Evolutionary conservation across 2,329 filamentous ascomycete species (phyloP), one percentile per base, ranked within the genome.

Genomic region (Colletotrichum sp.): DNA sequence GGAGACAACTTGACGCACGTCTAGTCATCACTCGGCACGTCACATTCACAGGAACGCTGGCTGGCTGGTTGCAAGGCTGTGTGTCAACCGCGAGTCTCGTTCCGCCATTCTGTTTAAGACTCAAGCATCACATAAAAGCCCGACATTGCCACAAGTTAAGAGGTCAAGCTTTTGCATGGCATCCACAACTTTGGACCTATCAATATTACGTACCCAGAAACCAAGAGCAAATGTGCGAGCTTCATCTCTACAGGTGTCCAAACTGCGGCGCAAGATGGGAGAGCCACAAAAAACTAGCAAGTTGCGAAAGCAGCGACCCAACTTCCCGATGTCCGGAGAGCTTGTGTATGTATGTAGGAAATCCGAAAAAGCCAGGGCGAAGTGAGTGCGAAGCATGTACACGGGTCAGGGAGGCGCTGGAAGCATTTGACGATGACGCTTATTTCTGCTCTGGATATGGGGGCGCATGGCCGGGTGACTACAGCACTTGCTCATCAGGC

Each of bases 321-420:
- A 77, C 76, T 6, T 76, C 64, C 16, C 73, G 77, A 24, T 85
- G 83, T 65, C 80, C 80, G 12, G 76, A 79, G 7, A 81, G 75
- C 65, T 78, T 85, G n/a, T 82, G 82, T 74, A 83, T 84, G 82
- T 82, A 82, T 67, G 82, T 83, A 9, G 82, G 83, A 15, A 78
- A 80, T 70, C 78, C 78, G 8, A 78, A 78, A 57, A 79, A 75
- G 63, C 83, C 82, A 8, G 78, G 79, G 62, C 79, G 78, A 74
- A 76, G 77, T 38, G 81, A 83, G 75, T 84, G 83, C 71, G 77
- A 78, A 8, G 68, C 36, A 7, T 85, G 83, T 33, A 76, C 77
- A 51, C 71, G 79, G 36, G 61, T 77, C 3, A 77, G 80, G 73
- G 81, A 83, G 74, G 69, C 76, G 38, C 38, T 78, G 33, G 81